Base-by-base conservation (phyloP, 192 early-diverging fungal genomes). In the Umbelopsis sp. region DNA sequence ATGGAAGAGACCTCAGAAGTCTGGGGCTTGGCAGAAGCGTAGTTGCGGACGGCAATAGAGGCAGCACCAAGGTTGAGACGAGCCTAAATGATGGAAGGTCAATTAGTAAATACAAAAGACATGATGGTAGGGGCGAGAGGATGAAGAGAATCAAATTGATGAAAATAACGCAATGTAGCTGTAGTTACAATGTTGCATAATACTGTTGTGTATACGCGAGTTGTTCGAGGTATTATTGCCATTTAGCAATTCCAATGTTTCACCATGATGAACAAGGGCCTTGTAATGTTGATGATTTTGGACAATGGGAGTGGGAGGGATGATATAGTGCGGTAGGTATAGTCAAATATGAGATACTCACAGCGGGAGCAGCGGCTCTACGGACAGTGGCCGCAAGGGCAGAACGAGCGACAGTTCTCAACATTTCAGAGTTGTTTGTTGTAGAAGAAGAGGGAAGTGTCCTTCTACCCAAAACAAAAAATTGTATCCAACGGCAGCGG, bases 1-100 rank as follows among this genome's bases (percentile, higher is more conserved):
- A 99, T 98, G 66, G 93, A 95, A 74, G 96, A 94, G 34, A 99
- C 94, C 87, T 99, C 97, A 50, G 96, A 91, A 78, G 97, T 91
- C 67, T 87, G 90, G 54, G 84, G 84, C 82, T 86, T 86, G 68
- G 84, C 82, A 70, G 84, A 75, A 54, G 84, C 84, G 72, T 83
- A 86, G 73, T 75, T 77, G 69, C 84, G 80, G 69, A 81, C 47
- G 76, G 84, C 84, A 12, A 66, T 53, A 72, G 82, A 78, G 70
- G 81, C 68, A 65, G 84, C 84, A 74, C 84, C 84, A 65, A 86
- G 70, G 75, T 86, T 86, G 78, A 77, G 73, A 68, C 84, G 84
- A 74, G 72, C 76, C 84, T 85, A 74, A 36, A 68, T 51, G 31
- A 41, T 41, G 7, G 12, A 41, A 41, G 38, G 38, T 41, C 38